Evolutionary conservation across 805 yeast genomes (phyloP).

Genomic region (Ogataea pignaliae): DNA sequence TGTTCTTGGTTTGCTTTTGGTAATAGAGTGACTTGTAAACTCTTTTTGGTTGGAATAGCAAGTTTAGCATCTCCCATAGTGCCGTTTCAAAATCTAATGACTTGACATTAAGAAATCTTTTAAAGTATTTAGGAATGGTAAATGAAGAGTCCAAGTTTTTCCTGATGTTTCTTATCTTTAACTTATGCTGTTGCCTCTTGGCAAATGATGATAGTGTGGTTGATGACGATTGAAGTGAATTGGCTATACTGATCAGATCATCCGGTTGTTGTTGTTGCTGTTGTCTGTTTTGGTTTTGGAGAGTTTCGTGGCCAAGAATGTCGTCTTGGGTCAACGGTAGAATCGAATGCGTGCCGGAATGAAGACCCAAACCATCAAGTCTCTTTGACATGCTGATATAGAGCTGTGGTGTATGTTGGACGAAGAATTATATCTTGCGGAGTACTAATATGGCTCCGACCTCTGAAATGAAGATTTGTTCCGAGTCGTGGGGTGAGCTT

Average conservation of each 20-base stretch:
- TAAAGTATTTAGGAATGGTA: slow-evolving; percentile 27
- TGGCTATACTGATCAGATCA: slow-evolving; percentile 23
- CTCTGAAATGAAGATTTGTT: no score
- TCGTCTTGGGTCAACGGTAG: slow-evolving; percentile 22
- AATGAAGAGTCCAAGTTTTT: slow-evolving; percentile 17
- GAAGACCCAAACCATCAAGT: slow-evolving; percentile 18
- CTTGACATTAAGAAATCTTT: slow-evolving; percentile 61
- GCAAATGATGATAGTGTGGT: slow-evolving; percentile 22
- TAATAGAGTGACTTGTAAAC: slow-evolving; percentile 80
- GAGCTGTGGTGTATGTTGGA: not conserved
- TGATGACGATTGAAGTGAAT: slow-evolving; percentile 22
- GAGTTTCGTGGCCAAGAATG: slow-evolving; percentile 7
- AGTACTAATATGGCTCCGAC: no score
- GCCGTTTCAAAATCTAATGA: slow-evolving; percentile 91
- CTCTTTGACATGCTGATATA: slow-evolving; percentile 13
- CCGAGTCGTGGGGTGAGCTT: no score
- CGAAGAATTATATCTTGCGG: not conserved
- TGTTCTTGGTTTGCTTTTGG: slow-evolving; percentile 71
- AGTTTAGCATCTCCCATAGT: slow-evolving; percentile 79
- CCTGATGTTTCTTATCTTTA: slow-evolving; percentile 16
- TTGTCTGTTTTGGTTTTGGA: not conserved
- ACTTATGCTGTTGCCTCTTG: slow-evolving; percentile 21
- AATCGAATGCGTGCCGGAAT: slow-evolving; percentile 11
- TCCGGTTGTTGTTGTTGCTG: slow-evolving; percentile 14
- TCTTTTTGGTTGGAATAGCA: slow-evolving; percentile 70